Conservation (phyloP, 2,329 filamentous ascomycete genomes). For the Herpotrichia juniperi region DNA sequence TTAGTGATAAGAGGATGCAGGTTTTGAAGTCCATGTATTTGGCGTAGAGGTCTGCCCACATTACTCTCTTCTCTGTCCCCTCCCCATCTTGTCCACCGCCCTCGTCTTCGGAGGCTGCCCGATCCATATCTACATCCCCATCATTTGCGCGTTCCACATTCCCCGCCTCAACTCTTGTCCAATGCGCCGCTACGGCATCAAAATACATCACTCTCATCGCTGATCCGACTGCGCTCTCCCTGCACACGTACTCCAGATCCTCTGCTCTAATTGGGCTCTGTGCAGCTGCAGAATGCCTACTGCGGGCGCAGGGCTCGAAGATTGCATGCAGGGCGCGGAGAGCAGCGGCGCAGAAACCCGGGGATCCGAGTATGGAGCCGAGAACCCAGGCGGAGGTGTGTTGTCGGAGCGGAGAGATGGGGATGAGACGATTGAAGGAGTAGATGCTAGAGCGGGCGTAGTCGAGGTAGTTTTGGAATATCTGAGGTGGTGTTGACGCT, state of each 20-base stretch:
- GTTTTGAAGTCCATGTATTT: neutral
- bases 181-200: slow-evolving; percentile 22
- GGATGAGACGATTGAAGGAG: slow-evolving; percentile 13
- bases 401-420: slow-evolving; percentile 10
- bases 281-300: neutral
- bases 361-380: slow-evolving; percentile 10
- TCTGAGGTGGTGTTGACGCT: neutral
- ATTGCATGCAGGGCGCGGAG: neutral
- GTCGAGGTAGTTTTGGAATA: slow-evolving; percentile 23
- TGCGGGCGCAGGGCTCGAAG: neutral
- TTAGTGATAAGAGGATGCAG: neutral
- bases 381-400: slow-evolving; percentile 15
- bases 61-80: neutral
- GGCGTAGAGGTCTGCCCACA: neutral
- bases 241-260: neutral
- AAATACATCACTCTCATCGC: slow-evolving; percentile 19
- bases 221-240: neutral
- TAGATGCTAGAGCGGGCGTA: slow-evolving; percentile 26
- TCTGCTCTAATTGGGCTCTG: neutral
- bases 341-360: neutral
- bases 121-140: too few species aligned
- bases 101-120: too few species aligned
- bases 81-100: too few species aligned
- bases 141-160: neutral
- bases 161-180: slow-evolving; percentile 12